Base-by-base conservation (phyloP, 129 eudicot genomes). In the Deinandra increscens region DNA sequence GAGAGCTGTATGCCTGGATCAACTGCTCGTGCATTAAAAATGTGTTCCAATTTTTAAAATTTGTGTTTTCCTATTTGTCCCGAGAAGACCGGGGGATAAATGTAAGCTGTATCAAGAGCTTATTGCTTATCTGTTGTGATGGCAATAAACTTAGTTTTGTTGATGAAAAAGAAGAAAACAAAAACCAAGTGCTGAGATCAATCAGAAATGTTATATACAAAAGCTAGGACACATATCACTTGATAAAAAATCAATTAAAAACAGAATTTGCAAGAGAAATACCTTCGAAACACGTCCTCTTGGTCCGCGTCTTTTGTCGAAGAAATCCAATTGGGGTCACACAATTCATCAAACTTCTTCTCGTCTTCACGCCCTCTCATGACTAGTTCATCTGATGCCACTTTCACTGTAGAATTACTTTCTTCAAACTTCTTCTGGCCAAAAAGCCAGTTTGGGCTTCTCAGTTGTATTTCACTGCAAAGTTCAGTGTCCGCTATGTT, bases 371-470 rank as follows among this genome's bases (percentile, higher is more conserved):
- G 76, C 58, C 56, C 80, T 54, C 69, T 81, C 46, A 83, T 69
- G 49, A 82, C 79, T 54, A 54, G 55, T 72, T 82, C 88, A 43
- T 83, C 67, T 6, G 87, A 69, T 42, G 87, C 67, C 65, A 34
- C 75, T 76, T 89, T 89, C 7, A 75, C 53, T 23, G 83, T 26
- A 62, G 70, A 38, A 60, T 60, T 80, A 78, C 69, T 74, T 59
- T 83, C 91, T 68, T 84, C 96, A 60, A 80, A 80, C 74, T 91
- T 88, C 71, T 85, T 88, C 75, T 86, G 95, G 31, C 98, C 98
- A 83, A 93, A 93, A 75, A 93, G 89, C 98, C 98, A 93, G 61
- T 93, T 93, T 67, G 98, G 98, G 72, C 90, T 93, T 78, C 79
- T 93, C 44, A 93, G 97, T 66, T 93, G 98, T 81, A 93, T 87